Evolutionary conservation across 306 rosid genomes (phyloP), one percentile per base, ranked within the genome.

Genomic region (Cicer yamashitae): DNA sequence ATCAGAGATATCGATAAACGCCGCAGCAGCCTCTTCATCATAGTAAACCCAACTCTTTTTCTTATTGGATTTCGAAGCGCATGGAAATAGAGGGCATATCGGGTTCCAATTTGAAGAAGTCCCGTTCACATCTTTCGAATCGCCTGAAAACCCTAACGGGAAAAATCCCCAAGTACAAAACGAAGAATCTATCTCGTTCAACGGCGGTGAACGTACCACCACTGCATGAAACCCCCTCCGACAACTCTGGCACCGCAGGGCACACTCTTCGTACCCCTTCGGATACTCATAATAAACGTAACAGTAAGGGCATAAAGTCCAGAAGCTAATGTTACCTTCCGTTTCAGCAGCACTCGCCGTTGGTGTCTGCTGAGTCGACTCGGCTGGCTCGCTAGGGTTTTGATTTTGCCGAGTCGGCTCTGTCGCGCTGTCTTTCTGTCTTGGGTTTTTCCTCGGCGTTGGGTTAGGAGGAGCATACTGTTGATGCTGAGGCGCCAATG

Each of bases 301-400:
- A 74, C 98, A 94, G 80, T 91, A 94, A 5, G 98, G 98, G 47
- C 98, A 94, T 1, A 97, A 96, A 2, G 98, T 94, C 98, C 98
- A 94, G 86, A 94, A 94, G 73, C 75, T 88, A 30, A 30, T 4
- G 58, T 7, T 3, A 46, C 14, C 72, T 3, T 65, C 81, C 0
- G 75, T 6, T 52, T 77, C 86, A 10, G 30, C 46, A 30, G 37
- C 37, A 30, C 37, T 30, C 37, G 37, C 37, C 37, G 5, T 30
- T 30, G 37, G 37, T 30, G 37, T 30, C 37, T 30, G 37, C 37
- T 30, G 37, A 30, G 37, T 30, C 37, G 37, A 30, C 37, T 30
- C 6, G 37, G 37, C 37, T 30, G 37, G 37, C 37, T 30, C 37
- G 37, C 37, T 30, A 30, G 37, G 37, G 37, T 30, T 30, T 30